These are phyloP conservation scores for Plasmopara viticola DNA, from an alignment of 352 stramenopile genomes.

Conservation along the genomic window DNA sequence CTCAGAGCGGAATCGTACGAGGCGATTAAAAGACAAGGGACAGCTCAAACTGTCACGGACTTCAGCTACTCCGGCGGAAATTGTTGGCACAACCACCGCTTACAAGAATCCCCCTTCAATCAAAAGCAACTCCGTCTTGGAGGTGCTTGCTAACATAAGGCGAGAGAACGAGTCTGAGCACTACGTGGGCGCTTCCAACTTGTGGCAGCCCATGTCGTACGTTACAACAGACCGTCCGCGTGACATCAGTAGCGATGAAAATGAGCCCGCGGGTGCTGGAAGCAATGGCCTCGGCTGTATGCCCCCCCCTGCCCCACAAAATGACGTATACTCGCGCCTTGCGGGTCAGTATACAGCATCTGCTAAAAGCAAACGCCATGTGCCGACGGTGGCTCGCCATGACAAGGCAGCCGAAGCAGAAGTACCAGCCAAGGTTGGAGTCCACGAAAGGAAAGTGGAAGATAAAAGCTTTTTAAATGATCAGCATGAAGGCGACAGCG, in stretches of 20 bases:
- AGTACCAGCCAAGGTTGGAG: constrained; percentile 14
- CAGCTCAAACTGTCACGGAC: constrained; percentile 45
- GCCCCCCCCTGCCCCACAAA: constrained; percentile 48
- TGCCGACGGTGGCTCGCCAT: constrained; percentile 24
- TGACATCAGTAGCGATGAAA: constrained; percentile 37
- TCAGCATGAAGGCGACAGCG: constrained; percentile 18
- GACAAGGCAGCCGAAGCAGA: constrained; percentile 31
- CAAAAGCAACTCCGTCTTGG: constrained; percentile 63
- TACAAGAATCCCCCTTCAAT: constrained; percentile 47
- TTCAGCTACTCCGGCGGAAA: constrained; percentile 45
- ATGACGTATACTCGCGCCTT: constrained; percentile 77
- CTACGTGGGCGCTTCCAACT: constrained; percentile 33
- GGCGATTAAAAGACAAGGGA: constrained; percentile 59
- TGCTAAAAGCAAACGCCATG: constrained; percentile 75
- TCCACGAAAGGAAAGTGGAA: constrained; percentile 18
- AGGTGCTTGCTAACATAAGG: constrained; percentile 82
- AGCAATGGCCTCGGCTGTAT: constrained; percentile 19
- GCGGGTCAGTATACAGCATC: constrained; percentile 78
- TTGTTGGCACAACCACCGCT: constrained; percentile 27
- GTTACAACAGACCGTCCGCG: constrained; percentile 27
- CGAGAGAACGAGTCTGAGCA: constrained; percentile 58
- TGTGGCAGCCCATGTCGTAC: constrained; percentile 43
- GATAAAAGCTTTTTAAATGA: constrained; percentile 22
- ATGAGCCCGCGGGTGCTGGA: constrained; percentile 5
- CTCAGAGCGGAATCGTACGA: constrained; percentile 62